Conservation (phyloP, 192 early-diverging fungal species). For the Chytriomyces sp. region DNA sequence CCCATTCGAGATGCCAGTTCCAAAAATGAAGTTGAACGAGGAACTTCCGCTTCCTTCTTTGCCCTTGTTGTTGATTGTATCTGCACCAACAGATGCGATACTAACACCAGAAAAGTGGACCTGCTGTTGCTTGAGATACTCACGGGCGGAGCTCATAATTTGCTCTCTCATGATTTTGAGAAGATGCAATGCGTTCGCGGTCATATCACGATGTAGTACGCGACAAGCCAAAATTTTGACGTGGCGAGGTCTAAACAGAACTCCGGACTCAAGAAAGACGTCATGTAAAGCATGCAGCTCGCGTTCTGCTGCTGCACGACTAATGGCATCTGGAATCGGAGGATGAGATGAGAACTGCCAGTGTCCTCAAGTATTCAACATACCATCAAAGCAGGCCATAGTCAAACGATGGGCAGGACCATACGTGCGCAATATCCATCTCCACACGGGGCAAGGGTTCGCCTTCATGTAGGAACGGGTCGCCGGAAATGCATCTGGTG, state of each 20-base stretch:
- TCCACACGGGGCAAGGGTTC: conserved; percentile 55
- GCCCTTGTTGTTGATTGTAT: not conserved
- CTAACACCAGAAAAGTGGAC: not conserved
- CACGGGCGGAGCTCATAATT: conserved; percentile 11
- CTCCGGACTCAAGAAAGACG: conserved; percentile 46
- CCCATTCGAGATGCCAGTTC: conserved; percentile 5
- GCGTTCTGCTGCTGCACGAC: conserved; percentile 51
- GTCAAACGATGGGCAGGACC: conserved; percentile 54
- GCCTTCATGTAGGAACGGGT: conserved; percentile 51
- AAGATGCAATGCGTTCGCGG: conserved; percentile 51
- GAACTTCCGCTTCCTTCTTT: not conserved
- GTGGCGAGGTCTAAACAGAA: conserved; percentile 51
- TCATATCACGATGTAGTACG: conserved; percentile 58
- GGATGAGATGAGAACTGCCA: not conserved
- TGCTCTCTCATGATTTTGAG: conserved; percentile 43
- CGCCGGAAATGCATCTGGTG: conserved; percentile 42
- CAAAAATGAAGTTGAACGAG: conserved; percentile 17
- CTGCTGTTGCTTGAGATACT: not conserved
- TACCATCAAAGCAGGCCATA: conserved; percentile 55
- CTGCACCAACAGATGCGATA: not conserved
- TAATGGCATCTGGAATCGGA: conserved; percentile 43
- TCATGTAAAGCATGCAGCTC: conserved; percentile 52
- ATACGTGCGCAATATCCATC: conserved; percentile 48
- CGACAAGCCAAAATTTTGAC: conserved; percentile 58
- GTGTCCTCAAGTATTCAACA: not conserved